These are phyloP conservation scores for Ormosia semicastrata DNA, from an alignment of 306 rosid species.

Conservation along the genomic window DNA sequence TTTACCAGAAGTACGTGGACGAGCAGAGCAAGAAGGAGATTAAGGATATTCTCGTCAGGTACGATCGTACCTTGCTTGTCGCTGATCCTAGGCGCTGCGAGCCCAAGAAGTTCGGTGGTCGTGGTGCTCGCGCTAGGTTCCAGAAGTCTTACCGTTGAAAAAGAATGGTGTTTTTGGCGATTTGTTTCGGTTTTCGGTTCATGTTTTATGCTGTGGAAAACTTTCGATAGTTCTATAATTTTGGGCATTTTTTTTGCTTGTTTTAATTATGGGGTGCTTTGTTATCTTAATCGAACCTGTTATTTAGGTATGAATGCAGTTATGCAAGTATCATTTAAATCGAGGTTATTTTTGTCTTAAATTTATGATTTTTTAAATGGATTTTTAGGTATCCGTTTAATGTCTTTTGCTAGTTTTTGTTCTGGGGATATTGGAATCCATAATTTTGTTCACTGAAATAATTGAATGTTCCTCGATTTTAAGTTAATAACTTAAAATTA, in stretches of 20 bases:
- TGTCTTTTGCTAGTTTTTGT: background rate
- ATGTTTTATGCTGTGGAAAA: constrained; percentile 48
- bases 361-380: background rate
- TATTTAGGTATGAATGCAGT: background rate
- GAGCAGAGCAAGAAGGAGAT: constrained; percentile 95
- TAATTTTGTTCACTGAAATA: no score
- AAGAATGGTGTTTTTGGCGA: constrained; percentile 3
- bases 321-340: background rate
- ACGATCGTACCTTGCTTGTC: constrained; percentile 73
- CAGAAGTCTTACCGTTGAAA: constrained; percentile 86
- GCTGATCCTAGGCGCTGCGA: constrained; percentile 89
- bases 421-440: background rate
- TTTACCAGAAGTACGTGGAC: constrained; percentile 82
- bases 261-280: background rate
- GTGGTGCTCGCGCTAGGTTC: constrained; percentile 88
- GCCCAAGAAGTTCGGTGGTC: constrained; percentile 96
- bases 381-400: background rate
- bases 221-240: background rate
- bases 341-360: background rate
- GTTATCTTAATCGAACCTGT: background rate
- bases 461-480: no score
- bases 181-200: constrained; percentile 30
- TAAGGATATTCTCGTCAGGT: constrained; percentile 71
- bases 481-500: no score
- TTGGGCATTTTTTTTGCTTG: background rate